phyloP scores from a whole-genome alignment of 768 basidiomycete genomes.

The Brasilioporus rufonigricans region DNA sequence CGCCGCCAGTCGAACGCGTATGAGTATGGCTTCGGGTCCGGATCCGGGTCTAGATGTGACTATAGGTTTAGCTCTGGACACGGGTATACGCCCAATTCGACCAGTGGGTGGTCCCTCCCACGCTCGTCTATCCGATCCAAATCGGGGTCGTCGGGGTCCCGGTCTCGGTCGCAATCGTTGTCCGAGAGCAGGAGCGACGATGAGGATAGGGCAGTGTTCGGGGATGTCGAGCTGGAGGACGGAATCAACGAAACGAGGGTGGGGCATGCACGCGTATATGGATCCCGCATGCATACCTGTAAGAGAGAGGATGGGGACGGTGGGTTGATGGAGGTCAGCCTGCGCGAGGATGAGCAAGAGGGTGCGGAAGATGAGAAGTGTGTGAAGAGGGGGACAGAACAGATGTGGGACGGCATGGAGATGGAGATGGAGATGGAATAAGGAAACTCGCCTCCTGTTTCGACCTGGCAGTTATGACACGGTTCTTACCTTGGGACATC shows the following conservation, averaged over 20 bases:
- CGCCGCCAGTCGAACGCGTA: constrained; percentile 16
- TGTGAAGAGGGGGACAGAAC: constrained; percentile 8
- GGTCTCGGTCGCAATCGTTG: constrained; percentile 32
- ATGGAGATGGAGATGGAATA: constrained; percentile 49
- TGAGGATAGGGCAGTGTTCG: constrained; percentile 13
- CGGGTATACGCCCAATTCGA: constrained; percentile 17
- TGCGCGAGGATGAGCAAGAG: constrained; percentile 6
- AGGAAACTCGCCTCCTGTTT: background rate
- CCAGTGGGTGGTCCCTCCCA: constrained; percentile 54
- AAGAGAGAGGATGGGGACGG: constrained; percentile 4
- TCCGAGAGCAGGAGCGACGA: constrained; percentile 40
- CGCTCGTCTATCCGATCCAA: constrained; percentile 48
- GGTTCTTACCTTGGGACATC: background rate
- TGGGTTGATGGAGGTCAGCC: background rate
- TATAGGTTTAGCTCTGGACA: background rate
- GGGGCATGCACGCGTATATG: background rate
- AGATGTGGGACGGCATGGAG: constrained; percentile 44
- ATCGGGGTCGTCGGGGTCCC: constrained; percentile 37
- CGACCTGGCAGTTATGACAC: background rate
- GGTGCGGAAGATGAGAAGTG: background rate
- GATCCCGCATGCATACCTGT: background rate
- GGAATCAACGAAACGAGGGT: background rate
- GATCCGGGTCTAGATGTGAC: background rate
- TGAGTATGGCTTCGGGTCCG: constrained; percentile 6
- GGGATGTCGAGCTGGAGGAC: background rate